phyloP scores from a whole-genome alignment of 768 basidiomycete species.

The Kwoniella shandongensis region DNA sequence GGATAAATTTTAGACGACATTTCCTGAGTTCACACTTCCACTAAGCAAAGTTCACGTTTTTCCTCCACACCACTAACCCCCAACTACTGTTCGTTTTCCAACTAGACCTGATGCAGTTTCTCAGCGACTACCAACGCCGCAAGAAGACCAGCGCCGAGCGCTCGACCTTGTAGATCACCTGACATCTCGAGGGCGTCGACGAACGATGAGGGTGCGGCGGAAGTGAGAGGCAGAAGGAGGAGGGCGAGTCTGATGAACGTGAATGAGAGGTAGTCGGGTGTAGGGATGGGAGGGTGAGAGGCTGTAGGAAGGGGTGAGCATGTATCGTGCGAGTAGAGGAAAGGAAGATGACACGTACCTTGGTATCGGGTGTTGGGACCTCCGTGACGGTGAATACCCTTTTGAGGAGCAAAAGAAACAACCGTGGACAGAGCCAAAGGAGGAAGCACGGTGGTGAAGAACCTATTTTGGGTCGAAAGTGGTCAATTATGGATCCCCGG shows the following conservation, averaged over 20 bases:
- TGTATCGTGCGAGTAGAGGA: background rate
- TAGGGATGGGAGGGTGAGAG: slow-evolving; percentile 28
- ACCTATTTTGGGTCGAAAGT: slow-evolving; percentile 19
- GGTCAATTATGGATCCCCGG: background rate
- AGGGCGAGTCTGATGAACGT: slow-evolving; percentile 44
- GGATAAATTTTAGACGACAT: too few relatives aligned
- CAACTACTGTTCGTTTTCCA: too few relatives aligned
- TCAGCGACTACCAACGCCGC: slow-evolving; percentile 42
- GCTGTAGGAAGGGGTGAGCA: background rate
- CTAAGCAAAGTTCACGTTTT: too few relatives aligned
- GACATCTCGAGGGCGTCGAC: slow-evolving; percentile 42
- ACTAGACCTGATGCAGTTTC: slow-evolving; percentile 28
- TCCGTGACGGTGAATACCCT: slow-evolving; percentile 15
- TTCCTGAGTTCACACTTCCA: too few relatives aligned
- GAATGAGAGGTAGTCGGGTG: slow-evolving; percentile 44
- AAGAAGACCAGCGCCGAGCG: slow-evolving; percentile 41
- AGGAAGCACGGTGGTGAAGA: slow-evolving; percentile 47
- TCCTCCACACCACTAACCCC: too few relatives aligned
- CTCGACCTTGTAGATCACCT: slow-evolving; percentile 43
- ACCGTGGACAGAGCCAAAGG: slow-evolving; percentile 42
- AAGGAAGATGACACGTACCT: slow-evolving; percentile 13
- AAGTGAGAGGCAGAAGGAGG: slow-evolving; percentile 46
- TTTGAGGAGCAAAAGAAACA: slow-evolving; percentile 39
- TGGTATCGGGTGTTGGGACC: slow-evolving; percentile 30
- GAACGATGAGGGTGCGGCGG: slow-evolving; percentile 44